phyloP scores from a whole-genome alignment of 257 asterid genomes.

The Fraxinus americana region DNA sequence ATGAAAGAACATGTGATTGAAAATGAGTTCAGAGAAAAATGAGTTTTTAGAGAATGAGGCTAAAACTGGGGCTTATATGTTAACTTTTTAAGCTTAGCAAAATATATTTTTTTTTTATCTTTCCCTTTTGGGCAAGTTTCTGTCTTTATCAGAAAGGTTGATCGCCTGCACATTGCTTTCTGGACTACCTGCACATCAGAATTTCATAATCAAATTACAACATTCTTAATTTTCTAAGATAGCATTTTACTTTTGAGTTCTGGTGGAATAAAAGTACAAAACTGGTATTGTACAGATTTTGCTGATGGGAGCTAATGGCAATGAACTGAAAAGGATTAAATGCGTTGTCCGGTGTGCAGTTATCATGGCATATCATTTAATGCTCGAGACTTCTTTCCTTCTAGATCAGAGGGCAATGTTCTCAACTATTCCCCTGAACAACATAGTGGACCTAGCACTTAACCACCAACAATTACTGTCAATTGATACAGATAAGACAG shows the following conservation, averaged over 20 bases:
- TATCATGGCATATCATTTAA: slow-evolving; percentile 94
- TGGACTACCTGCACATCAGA: neutral
- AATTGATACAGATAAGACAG: slow-evolving; percentile 30
- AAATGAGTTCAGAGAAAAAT: too few species aligned
- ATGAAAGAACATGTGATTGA: too few species aligned
- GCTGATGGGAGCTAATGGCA: slow-evolving; percentile 81
- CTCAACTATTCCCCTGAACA: slow-evolving; percentile 60
- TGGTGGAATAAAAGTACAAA: slow-evolving; percentile 4
- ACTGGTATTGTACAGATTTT: slow-evolving; percentile 63
- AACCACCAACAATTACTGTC: slow-evolving; percentile 27
- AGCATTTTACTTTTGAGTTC: neutral
- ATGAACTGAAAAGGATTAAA: slow-evolving; percentile 81
- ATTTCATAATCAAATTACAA: neutral
- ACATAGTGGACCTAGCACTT: slow-evolving; percentile 45
- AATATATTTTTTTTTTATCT: neutral
- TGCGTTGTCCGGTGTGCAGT: slow-evolving; percentile 88
- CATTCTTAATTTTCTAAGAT: neutral
- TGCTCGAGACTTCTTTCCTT: slow-evolving; percentile 89
- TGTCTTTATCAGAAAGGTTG: neutral
- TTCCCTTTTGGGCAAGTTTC: neutral
- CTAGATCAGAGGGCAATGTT: slow-evolving; percentile 87
- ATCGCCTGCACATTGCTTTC: neutral
- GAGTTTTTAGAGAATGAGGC: too few species aligned
- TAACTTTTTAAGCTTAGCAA: neutral
- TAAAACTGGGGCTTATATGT: neutral